A percentile compares a stretch with the other conserved stretches of the same genome.
phyloP scores from a whole-genome alignment of 1,284 basidiomycete species.

The Sporisorium exsertum region DNA sequence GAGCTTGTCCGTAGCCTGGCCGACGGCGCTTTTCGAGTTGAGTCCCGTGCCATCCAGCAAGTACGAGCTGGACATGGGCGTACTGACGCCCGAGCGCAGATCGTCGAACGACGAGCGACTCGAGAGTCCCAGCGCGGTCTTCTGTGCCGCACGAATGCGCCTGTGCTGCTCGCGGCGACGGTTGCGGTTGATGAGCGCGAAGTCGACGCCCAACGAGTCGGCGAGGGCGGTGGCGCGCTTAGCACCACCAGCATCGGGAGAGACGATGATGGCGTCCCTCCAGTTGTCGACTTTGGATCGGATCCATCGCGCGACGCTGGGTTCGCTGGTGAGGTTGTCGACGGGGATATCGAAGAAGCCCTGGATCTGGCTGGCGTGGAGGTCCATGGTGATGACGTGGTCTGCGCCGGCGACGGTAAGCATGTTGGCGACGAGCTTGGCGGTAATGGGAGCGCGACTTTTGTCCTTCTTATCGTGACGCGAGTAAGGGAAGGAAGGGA shows the following conservation, averaged over 20 bases:
- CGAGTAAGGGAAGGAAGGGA: slow-evolving; percentile 96
- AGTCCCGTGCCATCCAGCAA: slow-evolving; percentile 50
- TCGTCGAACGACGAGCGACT: slow-evolving; percentile 50
- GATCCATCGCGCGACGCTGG: slow-evolving; percentile 73
- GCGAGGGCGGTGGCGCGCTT: slow-evolving; percentile 95
- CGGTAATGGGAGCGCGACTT: slow-evolving; percentile 94
- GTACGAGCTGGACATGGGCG: slow-evolving; percentile 57
- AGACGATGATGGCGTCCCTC: slow-evolving; percentile 91
- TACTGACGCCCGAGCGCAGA: slow-evolving; percentile 52
- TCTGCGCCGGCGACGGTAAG: slow-evolving; percentile 95
- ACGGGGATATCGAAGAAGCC: slow-evolving; percentile 99
- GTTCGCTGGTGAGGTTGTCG: slow-evolving; percentile 77
- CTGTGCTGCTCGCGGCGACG: slow-evolving; percentile 66
- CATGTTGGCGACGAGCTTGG: slow-evolving; percentile 98
- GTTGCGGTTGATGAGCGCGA: slow-evolving; percentile 95
- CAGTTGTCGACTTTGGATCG: slow-evolving; percentile 87
- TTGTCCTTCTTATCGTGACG: slow-evolving; percentile 99
- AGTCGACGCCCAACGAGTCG: slow-evolving; percentile 94
- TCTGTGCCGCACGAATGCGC: slow-evolving; percentile 54
- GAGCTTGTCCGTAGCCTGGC: slow-evolving; percentile 45
- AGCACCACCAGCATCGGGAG: slow-evolving; percentile 96
- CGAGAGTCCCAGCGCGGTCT: slow-evolving; percentile 38
- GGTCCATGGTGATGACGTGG: slow-evolving; percentile 98
- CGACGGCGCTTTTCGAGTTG: slow-evolving; percentile 23
- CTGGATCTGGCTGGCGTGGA: slow-evolving; percentile 98